A percentile compares a stretch with the other conserved stretches of the same genome.
Evolutionary conservation across 1,284 basidiomycete species (phyloP).

Genomic region (Cutaneotrichosporon daszewskae): DNA sequence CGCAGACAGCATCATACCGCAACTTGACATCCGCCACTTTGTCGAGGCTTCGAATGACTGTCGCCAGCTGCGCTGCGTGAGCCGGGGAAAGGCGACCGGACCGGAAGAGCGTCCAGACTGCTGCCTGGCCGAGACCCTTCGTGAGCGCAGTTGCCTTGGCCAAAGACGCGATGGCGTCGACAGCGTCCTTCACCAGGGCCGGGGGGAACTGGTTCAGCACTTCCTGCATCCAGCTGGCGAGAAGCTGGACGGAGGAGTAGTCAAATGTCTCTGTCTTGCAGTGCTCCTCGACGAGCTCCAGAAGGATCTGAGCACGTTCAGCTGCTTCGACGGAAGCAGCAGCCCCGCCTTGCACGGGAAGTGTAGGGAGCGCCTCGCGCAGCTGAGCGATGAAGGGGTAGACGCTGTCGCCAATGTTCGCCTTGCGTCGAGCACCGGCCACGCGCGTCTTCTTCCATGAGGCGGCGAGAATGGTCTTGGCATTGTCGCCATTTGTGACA

Average conservation of each 20-base stretch:
- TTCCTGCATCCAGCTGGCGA: conserved; percentile 43
- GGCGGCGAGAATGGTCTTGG: conserved; percentile 28
- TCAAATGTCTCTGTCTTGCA: conserved; percentile 37
- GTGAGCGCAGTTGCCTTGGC: conserved; percentile 39
- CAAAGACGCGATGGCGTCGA: conserved; percentile 20
- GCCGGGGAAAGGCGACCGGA: conserved; percentile 11
- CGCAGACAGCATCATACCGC: conserved; percentile 17
- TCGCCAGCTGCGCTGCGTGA: conserved; percentile 8
- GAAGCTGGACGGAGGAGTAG: conserved; percentile 49
- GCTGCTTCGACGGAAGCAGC: conserved; percentile 2
- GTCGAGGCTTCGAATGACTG: conserved; percentile 5
- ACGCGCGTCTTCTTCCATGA: conserved; percentile 22
- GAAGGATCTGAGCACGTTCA: conserved; percentile 6
- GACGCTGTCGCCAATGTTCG: conserved; percentile 26
- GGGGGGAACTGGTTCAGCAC: conserved; percentile 23
- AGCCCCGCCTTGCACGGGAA: conserved; percentile 1
- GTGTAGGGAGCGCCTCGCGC: conserved; percentile 14
- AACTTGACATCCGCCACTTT: conserved; percentile 9
- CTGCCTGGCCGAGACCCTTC: conserved; percentile 45
- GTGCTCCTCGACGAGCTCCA: conserved; percentile 35
- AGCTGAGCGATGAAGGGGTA: conserved; percentile 28
- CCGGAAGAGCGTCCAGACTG: conserved; percentile 48
- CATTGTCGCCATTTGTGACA: conserved; percentile 21
- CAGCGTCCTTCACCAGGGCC: conserved; percentile 6
- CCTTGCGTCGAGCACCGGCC: conserved; percentile 24